Evolutionary conservation across 2,329 filamentous ascomycete species (phyloP), one percentile per base, ranked within the genome.

Genomic region (Stagonosporopsis rhizophila): DNA sequence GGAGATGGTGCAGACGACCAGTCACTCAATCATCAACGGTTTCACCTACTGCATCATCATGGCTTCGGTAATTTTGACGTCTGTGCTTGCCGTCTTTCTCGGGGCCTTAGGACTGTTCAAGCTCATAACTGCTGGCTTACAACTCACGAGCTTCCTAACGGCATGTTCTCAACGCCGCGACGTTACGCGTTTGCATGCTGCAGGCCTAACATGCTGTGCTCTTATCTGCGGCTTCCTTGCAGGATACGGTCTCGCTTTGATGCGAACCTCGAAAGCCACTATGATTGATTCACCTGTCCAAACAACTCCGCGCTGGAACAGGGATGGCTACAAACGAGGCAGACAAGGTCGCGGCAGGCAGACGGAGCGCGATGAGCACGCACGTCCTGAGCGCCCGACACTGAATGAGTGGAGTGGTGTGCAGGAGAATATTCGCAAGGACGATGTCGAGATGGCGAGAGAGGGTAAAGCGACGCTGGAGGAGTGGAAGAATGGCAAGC

Each of bases 331-430:
- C 19, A 45, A 17, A 25, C 47, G 15, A 23, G 19, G 22, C 15
- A 48, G 37, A 23, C 51, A 51, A 40, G 38, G 17, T n/a, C 55
- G 51, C 15, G 28, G 25, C 12, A 44, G 30, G 4, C 52, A 46
- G 23, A 32, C n/a, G 14, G 15, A 34, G 0, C n/a, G 17, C 22
- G 8, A 40, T 2, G 40, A 44, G 30, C 39, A 41, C n/a, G 32
- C 1, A 6, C 54, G 39, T 12, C 50, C 49, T 9, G 41, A 32
- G 11, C 54, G 47, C 12, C 50, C 50, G 4, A 27, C 22, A 12
- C 37, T 53, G 32, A 34, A 34, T 2, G 46, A 35, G 12, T 64
- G 61, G 59, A 53, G 37, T 28, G 45, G 58, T 1, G 32, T 59
- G 17, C 37, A 56, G 19, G 50, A 34, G 1, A 22, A 37, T 8